Evolutionary conservation across 179 eudicot genomes (phyloP).

Genomic region (Silene coronaria): DNA sequence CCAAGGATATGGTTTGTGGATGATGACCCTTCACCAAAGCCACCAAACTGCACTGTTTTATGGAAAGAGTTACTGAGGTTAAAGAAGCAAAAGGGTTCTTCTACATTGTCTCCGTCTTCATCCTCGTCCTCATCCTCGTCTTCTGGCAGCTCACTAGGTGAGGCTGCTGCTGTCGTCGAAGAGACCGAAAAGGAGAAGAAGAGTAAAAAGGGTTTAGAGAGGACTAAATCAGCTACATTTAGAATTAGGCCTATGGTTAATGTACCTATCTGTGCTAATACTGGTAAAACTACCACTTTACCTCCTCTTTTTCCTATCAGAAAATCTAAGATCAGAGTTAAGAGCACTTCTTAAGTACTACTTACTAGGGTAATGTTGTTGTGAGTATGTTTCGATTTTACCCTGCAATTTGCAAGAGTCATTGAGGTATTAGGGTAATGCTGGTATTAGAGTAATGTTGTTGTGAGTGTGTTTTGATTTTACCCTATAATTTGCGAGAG

Average conservation of each 20-base stretch:
- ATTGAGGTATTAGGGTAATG: too few species aligned
- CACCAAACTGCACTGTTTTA: constrained; percentile 83
- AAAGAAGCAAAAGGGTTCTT: constrained; percentile 37
- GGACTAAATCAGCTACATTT: constrained; percentile 72
- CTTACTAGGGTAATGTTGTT: not conserved
- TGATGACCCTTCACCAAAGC: constrained; percentile 94
- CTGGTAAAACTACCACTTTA: constrained; percentile 36
- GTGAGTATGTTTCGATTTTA: too few species aligned
- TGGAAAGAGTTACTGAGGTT: constrained; percentile 76
- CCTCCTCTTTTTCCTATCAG: constrained; percentile 65
- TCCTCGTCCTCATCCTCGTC: constrained; percentile 56
- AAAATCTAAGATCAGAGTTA: constrained; percentile 56
- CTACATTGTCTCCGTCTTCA: constrained; percentile 53
- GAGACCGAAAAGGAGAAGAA: constrained; percentile 37
- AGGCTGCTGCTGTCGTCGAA: constrained; percentile 44
- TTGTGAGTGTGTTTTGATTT: too few species aligned
- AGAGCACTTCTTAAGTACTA: not conserved
- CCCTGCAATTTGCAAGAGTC: too few species aligned
- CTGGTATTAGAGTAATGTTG: too few species aligned
- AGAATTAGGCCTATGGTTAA: constrained; percentile 82
- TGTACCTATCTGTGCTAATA: constrained; percentile 67
- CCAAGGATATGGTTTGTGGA: constrained; percentile 70
- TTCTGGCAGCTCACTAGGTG: constrained; percentile 44
- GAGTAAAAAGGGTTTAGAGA: constrained; percentile 65
- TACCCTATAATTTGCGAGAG: too few species aligned